A percentile compares a stretch with the other conserved stretches of the same genome.
Conservation (phyloP, 495 filamentous ascomycete genomes). For the Hyaloscypha bicolor region DNA sequence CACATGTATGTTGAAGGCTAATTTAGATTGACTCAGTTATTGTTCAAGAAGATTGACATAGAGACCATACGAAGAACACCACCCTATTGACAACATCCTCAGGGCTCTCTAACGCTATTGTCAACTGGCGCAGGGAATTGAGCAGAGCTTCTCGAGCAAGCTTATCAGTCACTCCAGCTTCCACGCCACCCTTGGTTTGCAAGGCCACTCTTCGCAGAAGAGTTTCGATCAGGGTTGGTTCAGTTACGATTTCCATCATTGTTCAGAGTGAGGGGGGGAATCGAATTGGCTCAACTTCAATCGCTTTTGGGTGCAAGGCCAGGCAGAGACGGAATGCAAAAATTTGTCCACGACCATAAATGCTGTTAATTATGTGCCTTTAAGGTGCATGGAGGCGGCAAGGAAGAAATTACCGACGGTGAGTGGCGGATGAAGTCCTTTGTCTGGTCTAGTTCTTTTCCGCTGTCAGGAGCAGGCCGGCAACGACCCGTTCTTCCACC, state of each 20-base stretch:
- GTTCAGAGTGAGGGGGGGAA: background rate
- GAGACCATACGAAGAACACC: slow-evolving; percentile 12
- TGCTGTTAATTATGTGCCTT: no score
- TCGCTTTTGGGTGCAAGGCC: no score
- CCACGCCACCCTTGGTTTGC: slow-evolving; percentile 1
- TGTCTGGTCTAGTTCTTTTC: no score
- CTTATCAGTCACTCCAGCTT: background rate
- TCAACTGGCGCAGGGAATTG: slow-evolving; percentile 11
- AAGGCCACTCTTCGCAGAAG: background rate
- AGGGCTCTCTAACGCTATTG: background rate
- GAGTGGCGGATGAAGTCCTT: no score
- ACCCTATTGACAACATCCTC: slow-evolving; percentile 12
- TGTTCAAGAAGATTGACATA: background rate
- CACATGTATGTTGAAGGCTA: slow-evolving; percentile 30
- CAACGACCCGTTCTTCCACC: no score
- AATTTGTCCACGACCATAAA: no score
- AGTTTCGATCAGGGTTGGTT: background rate
- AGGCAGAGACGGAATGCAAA: no score
- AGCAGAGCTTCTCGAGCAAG: background rate
- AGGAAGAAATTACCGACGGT: no score
- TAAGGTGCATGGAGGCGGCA: no score
- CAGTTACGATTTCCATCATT: background rate
- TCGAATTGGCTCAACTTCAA: no score
- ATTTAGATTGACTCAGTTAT: background rate
- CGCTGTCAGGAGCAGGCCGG: no score